Evolutionary conservation across 164 flowering plant species (phyloP).

Genomic region (Nelumbo lutea): DNA sequence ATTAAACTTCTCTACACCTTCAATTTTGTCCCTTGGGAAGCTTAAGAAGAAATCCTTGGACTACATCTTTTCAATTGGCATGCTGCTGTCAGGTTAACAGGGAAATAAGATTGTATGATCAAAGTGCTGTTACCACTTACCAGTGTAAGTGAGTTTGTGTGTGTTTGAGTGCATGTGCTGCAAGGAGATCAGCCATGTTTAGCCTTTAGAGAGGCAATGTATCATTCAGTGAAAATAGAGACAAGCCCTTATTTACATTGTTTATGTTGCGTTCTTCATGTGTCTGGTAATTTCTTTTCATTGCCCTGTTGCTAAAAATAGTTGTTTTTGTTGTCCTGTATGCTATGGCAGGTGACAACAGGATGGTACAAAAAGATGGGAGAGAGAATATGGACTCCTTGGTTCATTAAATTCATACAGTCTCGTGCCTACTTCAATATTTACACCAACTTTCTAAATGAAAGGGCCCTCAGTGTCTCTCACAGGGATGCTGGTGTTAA

Average conservation of each 20-base stretch:
- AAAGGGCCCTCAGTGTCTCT: constrained; percentile 82
- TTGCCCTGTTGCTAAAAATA: neutral
- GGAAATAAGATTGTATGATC: neutral
- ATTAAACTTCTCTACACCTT: neutral
- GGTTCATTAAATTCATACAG: constrained; percentile 94
- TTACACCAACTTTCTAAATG: constrained; percentile 68
- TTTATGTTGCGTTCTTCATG: neutral
- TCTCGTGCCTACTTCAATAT: constrained; percentile 81
- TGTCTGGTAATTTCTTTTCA: neutral
- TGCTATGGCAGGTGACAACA: constrained; percentile 62
- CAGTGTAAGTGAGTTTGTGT: neutral
- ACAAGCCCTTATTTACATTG: too few species aligned
- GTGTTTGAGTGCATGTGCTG: neutral
- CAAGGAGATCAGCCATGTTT: too few species aligned
- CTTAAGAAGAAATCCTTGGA: neutral
- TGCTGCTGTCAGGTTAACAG: neutral
- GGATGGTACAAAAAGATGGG: constrained; percentile 97
- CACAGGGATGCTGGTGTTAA: constrained; percentile 96
- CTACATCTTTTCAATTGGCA: neutral
- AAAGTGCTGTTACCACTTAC: neutral
- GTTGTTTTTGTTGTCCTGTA: neutral
- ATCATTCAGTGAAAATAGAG: too few species aligned
- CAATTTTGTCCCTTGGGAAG: neutral
- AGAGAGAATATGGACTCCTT: constrained; percentile 97
- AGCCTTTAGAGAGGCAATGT: too few species aligned